Conservation (phyloP, 257 asterid genomes). For the Solanum tacnaense region DNA sequence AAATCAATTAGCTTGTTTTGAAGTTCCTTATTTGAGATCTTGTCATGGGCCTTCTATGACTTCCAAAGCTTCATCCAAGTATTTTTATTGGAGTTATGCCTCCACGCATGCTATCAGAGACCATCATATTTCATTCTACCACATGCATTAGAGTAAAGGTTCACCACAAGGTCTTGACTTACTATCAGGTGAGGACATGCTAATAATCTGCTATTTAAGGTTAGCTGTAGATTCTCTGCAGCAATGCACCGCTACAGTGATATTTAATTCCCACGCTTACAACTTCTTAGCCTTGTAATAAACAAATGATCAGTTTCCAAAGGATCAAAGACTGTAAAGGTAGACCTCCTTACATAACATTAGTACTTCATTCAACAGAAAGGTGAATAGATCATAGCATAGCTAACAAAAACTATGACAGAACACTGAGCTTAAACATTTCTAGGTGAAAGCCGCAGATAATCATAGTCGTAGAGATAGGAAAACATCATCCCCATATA, state of each 20-base stretch:
- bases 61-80: neutral
- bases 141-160: neutral
- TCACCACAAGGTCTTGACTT: neutral
- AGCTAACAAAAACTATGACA: neutral
- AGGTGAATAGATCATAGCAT: neutral
- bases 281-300: neutral
- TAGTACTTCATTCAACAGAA: neutral
- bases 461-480: neutral
- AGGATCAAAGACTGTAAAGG: neutral
- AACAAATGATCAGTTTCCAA: neutral
- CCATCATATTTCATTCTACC: neutral
- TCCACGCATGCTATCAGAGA: neutral
- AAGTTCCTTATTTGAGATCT: neutral
- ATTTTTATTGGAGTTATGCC: neutral
- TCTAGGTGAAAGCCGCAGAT: neutral
- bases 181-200: neutral
- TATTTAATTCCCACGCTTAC: neutral
- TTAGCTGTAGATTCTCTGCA: neutral
- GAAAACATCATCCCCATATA: neutral
- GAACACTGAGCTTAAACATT: neutral
- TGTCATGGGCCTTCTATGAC: neutral
- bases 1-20: neutral
- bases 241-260: neutral
- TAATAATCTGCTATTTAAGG: neutral
- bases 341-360: neutral